phyloP scores from a whole-genome alignment of 2,329 filamentous ascomycete species.

The Drechslera avenae region DNA sequence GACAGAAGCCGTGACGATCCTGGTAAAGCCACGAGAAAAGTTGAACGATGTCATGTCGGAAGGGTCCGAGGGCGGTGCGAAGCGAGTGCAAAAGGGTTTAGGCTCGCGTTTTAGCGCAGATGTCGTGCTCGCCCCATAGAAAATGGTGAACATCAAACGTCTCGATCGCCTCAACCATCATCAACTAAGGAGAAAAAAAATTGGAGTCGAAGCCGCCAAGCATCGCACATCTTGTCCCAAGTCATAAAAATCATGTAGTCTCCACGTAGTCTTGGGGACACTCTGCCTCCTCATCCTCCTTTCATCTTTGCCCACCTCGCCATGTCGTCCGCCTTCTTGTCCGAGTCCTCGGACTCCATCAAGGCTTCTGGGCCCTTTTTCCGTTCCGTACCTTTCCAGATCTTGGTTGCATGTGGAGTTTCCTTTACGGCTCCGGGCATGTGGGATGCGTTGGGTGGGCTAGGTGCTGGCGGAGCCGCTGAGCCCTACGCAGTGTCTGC shows the following conservation, averaged over 20 bases:
- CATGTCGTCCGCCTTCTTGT: slow-evolving; percentile 20
- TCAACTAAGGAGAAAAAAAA: neutral
- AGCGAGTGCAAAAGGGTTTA: neutral
- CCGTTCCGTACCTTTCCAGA: slow-evolving; percentile 43
- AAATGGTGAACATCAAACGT: neutral
- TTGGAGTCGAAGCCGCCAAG: neutral
- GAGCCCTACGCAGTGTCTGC: slow-evolving; percentile 42
- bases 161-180: neutral
- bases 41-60: neutral
- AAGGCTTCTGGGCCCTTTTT: slow-evolving; percentile 31
- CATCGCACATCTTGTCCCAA: neutral
- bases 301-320: neutral
- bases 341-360: slow-evolving; percentile 18
- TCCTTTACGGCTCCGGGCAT: slow-evolving; percentile 44
- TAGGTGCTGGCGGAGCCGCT: slow-evolving; percentile 43
- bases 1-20: neutral
- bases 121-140: neutral
- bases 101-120: neutral
- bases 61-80: neutral
- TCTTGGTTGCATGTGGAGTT: slow-evolving; percentile 42
- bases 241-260: neutral
- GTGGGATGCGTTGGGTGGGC: slow-evolving; percentile 43
- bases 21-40: neutral
- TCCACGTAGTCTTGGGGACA: neutral
- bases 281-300: neutral